These are phyloP conservation scores for Naganishia cerealis DNA, from an alignment of 1,284 basidiomycete species.

Conservation along the genomic window DNA sequence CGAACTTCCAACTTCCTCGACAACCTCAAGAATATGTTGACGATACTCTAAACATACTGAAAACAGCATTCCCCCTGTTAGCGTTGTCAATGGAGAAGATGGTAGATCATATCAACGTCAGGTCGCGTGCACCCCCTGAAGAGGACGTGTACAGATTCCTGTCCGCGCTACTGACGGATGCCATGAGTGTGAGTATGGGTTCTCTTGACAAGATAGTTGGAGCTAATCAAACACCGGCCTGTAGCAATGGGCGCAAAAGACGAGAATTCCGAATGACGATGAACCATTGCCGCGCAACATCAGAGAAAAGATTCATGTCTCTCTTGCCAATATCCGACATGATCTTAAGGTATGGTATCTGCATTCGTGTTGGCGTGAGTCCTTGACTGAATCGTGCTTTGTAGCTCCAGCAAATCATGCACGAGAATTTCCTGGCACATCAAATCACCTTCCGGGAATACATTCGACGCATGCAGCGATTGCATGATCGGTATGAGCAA, in stretches of 20 bases:
- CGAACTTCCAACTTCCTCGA: constrained; percentile 54
- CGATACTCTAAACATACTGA: constrained; percentile 89
- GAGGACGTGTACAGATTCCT: constrained; percentile 95
- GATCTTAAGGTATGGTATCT: constrained; percentile 63
- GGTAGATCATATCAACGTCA: constrained; percentile 88
- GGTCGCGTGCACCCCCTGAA: constrained; percentile 87
- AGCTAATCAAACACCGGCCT: constrained; percentile 28
- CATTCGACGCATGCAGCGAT: constrained; percentile 81
- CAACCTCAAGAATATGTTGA: constrained; percentile 90
- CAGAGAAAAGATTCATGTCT: constrained; percentile 64
- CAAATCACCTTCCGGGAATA: constrained; percentile 84
- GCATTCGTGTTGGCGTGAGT: not conserved
- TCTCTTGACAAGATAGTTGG: not conserved
- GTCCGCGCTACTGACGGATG: constrained; percentile 73
- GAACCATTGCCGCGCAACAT: constrained; percentile 66
- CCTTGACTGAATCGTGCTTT: constrained; percentile 33
- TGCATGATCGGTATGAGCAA: constrained; percentile 90
- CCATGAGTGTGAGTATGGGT: constrained; percentile 51
- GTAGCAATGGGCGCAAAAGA: constrained; percentile 71
- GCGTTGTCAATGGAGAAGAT: constrained; percentile 95
- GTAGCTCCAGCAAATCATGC: constrained; percentile 71
- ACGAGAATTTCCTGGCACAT: constrained; percentile 83
- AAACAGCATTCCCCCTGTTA: constrained; percentile 93
- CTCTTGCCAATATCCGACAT: constrained; percentile 68
- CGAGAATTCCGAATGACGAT: constrained; percentile 70